These are phyloP conservation scores for Nemania sp. DNA, from an alignment of 2,329 filamentous ascomycete genomes.

Conservation along the genomic window DNA sequence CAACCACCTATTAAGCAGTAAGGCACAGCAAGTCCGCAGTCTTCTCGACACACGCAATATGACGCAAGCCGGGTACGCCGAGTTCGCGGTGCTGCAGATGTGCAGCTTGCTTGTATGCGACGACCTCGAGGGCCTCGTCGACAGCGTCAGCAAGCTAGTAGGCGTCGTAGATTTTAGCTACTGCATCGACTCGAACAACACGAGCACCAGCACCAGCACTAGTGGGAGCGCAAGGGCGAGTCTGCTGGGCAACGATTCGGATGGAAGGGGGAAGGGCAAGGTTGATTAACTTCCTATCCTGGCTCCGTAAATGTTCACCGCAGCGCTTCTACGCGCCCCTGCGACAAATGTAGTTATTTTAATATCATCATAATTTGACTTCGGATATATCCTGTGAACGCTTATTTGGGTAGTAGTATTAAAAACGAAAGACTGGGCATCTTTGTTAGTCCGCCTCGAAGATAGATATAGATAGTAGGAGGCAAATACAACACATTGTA, in stretches of 20 bases:
- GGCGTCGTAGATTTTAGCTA: conserved; percentile 82
- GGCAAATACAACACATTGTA: not conserved
- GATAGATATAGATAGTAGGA: not conserved
- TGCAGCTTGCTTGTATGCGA: conserved; percentile 76
- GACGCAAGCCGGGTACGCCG: conserved; percentile 77
- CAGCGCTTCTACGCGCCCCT: not conserved
- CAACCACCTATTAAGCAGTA: conserved; percentile 28
- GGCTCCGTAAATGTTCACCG: not conserved
- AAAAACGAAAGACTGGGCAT: not conserved
- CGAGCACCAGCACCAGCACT: conserved; percentile 1
- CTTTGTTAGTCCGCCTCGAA: not conserved
- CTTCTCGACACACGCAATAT: conserved; percentile 74
- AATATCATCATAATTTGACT: not conserved
- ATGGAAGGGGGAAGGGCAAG: conserved; percentile 38
- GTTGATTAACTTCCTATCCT: conserved; percentile 40
- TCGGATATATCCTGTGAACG: not conserved
- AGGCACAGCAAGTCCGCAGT: conserved; percentile 45
- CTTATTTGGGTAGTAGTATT: not conserved
- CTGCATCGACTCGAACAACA: conserved; percentile 57
- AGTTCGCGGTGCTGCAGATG: conserved; percentile 81
- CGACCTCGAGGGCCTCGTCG: conserved; percentile 73
- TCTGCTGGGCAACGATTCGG: conserved; percentile 12
- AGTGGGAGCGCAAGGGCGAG: conserved; percentile 28
- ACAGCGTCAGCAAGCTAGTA: conserved; percentile 73
- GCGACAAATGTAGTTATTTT: not conserved